These are phyloP conservation scores for Rugonectria rugulosa DNA, from an alignment of 2,329 filamentous ascomycete genomes.

Conservation along the genomic window DNA sequence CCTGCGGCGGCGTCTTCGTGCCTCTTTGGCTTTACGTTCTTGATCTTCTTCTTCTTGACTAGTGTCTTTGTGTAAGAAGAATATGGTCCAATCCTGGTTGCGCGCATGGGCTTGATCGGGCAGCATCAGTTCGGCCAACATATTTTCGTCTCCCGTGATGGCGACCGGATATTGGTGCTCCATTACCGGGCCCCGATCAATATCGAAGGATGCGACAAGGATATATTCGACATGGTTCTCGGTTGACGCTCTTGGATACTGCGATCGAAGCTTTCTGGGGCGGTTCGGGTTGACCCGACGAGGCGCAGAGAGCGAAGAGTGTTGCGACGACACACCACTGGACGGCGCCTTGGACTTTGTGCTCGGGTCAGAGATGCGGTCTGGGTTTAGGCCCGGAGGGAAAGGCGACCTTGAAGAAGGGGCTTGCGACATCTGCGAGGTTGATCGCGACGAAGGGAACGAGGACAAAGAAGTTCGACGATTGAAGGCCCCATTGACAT, in stretches of 20 bases:
- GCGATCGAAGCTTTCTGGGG: constrained; percentile 69
- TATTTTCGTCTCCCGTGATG: constrained; percentile 96
- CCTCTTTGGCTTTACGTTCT: constrained; percentile 66
- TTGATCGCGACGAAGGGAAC: constrained; percentile 66
- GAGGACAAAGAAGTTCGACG: constrained; percentile 68
- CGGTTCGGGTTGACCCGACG: constrained; percentile 58
- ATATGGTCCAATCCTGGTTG: constrained; percentile 98
- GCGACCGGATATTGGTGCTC: constrained; percentile 96
- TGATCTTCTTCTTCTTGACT: constrained; percentile 83
- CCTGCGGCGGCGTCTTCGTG: constrained; percentile 59
- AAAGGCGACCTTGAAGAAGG: constrained; percentile 65
- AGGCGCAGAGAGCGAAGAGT: constrained; percentile 65
- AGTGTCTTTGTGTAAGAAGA: constrained; percentile 96
- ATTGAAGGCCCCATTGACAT: constrained; percentile 43
- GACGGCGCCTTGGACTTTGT: constrained; percentile 68
- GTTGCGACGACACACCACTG: constrained; percentile 65
- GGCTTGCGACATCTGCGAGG: constrained; percentile 64
- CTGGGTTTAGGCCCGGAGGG: constrained; percentile 55
- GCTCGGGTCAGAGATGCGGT: constrained; percentile 66
- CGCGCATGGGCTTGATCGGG: constrained; percentile 95
- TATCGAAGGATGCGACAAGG: constrained; percentile 95
- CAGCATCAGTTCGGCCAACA: constrained; percentile 98
- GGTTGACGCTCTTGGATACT: constrained; percentile 75
- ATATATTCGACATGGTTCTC: constrained; percentile 99
- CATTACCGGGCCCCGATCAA: constrained; percentile 95